Conservation (phyloP, 805 yeast species). For the Ogataea angusta region DNA sequence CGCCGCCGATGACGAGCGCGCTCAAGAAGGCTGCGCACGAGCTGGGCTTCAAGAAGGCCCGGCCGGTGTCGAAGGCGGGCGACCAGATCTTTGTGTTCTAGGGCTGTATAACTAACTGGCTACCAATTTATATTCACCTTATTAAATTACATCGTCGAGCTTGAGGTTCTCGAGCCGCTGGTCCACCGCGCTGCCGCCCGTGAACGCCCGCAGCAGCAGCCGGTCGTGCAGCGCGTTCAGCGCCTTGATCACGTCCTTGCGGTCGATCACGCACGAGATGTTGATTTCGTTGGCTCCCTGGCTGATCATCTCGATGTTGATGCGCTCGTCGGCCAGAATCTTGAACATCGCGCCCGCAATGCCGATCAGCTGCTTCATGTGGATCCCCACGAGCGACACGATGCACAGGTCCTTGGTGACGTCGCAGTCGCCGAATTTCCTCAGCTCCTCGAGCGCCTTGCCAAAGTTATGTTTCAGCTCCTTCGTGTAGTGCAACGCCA, state of each 20-base stretch:
- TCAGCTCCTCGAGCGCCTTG: constrained; percentile 73
- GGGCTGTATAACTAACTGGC: constrained; percentile 6
- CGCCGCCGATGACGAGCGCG: constrained; percentile 87
- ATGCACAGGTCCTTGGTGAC: constrained; percentile 85
- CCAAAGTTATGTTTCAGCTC: constrained; percentile 52
- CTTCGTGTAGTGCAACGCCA: constrained; percentile 88
- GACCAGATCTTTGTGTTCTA: constrained; percentile 89
- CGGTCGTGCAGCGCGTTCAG: constrained; percentile 79
- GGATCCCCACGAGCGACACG: constrained; percentile 92
- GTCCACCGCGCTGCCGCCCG: constrained; percentile 37
- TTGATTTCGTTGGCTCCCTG: constrained; percentile 99
- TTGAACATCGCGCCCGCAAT: constrained; percentile 97
- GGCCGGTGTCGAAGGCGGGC: constrained; percentile 83
- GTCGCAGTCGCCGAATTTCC: constrained; percentile 83
- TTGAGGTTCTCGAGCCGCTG: constrained; percentile 45
- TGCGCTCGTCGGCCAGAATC: constrained; percentile 83
- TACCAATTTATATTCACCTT: background rate
- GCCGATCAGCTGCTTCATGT: constrained; percentile 95
- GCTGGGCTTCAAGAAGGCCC: constrained; percentile 79
- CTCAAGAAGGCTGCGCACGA: constrained; percentile 73
- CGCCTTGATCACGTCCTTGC: constrained; percentile 78
- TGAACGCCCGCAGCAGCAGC: constrained; percentile 49
- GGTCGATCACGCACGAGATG: constrained; percentile 90
- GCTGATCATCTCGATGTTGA: constrained; percentile 96
- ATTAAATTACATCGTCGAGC: constrained; percentile 22